Conservation (phyloP, 2,329 filamentous ascomycete species). For the Penicillium sp. region DNA sequence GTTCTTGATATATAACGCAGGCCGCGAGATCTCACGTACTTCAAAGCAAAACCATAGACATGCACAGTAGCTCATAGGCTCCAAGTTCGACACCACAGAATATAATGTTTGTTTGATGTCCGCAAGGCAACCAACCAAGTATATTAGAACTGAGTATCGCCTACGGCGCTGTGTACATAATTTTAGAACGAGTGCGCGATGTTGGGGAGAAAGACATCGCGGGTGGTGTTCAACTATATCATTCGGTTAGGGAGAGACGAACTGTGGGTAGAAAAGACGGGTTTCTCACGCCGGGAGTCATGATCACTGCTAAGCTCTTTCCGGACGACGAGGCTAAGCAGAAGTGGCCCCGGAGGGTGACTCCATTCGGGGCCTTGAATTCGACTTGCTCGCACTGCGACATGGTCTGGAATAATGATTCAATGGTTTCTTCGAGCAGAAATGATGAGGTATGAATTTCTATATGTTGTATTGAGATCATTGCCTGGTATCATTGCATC, state of each 20-base stretch:
- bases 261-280: not conserved
- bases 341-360: not conserved
- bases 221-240: not conserved
- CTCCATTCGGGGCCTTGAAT: not conserved
- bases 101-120: not conserved
- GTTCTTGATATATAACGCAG: not conserved
- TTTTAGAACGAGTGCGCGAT: too few relatives aligned
- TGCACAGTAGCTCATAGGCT: not conserved
- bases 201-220: not conserved
- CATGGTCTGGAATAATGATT: not conserved
- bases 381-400: not conserved
- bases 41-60: not conserved
- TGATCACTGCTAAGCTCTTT: not conserved
- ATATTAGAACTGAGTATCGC: not conserved
- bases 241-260: not conserved
- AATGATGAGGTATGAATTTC: not conserved
- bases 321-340: not conserved
- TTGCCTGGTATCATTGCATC: not conserved
- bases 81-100: too few relatives aligned
- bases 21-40: not conserved
- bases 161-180: not conserved
- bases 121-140: not conserved
- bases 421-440: not conserved
- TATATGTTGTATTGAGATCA: too few relatives aligned
- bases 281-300: not conserved